phyloP scores from a whole-genome alignment of 2,329 filamentous ascomycete species.

The Aspergillus terreus region DNA sequence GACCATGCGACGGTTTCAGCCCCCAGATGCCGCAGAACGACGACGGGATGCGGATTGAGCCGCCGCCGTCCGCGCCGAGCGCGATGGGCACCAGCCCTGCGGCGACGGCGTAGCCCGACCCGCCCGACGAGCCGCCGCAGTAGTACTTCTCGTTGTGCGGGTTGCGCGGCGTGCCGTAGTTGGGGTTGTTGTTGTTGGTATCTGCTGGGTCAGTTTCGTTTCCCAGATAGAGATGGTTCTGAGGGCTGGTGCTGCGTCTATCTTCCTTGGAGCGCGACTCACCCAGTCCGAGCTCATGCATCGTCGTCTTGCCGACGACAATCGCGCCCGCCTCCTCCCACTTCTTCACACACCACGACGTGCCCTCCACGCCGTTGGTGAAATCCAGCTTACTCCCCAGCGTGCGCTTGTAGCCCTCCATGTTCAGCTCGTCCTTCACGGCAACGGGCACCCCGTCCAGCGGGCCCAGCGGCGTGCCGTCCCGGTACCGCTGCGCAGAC shows the following conservation, averaged over 20 bases:
- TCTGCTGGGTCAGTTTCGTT: conserved; percentile 42
- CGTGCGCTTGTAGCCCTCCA: conserved; percentile 66
- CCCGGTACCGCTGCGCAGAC: conserved; percentile 69
- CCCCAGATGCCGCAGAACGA: conserved; percentile 78
- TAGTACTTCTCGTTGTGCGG: conserved; percentile 75
- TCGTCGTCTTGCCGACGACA: conserved; percentile 70
- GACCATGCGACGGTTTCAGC: conserved; percentile 72
- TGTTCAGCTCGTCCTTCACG: conserved; percentile 75
- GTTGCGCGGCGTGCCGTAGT: conserved; percentile 71
- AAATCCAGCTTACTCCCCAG: conserved; percentile 62
- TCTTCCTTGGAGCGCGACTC: conserved; percentile 18
- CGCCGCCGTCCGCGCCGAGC: conserved; percentile 72
- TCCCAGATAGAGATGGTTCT: neutral
- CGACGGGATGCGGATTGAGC: conserved; percentile 69
- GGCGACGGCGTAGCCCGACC: conserved; percentile 66
- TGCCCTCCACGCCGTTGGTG: conserved; percentile 48
- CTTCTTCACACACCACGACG: conserved; percentile 67
- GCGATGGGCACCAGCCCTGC: conserved; percentile 69
- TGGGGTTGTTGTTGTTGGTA: conserved; percentile 77
- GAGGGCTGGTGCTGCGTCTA: no score
- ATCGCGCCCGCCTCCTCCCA: conserved; percentile 72
- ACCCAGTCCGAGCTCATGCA: conserved; percentile 76
- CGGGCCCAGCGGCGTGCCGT: conserved; percentile 61
- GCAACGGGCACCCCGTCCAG: conserved; percentile 80
- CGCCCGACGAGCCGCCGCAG: conserved; percentile 76